Percentiles rank a stretch among this genome's conserved stretches.
phyloP scores from a whole-genome alignment of 495 filamentous ascomycete genomes.

The Penicillium angulare region DNA sequence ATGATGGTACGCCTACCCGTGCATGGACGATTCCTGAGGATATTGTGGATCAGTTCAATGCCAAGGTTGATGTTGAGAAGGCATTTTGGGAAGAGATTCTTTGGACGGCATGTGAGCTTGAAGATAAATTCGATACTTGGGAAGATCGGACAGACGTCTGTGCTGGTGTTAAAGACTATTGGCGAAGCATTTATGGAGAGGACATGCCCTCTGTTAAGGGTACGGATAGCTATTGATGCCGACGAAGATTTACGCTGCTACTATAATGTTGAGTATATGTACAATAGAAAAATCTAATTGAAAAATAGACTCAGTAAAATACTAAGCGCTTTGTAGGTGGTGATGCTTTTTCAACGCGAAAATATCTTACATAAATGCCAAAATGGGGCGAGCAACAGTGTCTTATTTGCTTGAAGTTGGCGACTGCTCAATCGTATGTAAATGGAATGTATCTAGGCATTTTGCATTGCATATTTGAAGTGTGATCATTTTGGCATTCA shows the following conservation, averaged over 20 bases:
- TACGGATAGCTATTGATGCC: background rate
- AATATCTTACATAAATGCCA: too few species aligned
- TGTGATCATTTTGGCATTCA: too few species aligned
- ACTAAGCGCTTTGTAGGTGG: too few species aligned
- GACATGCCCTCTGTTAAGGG: too few species aligned
- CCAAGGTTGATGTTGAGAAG: constrained; percentile 45
- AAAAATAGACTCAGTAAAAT: too few species aligned
- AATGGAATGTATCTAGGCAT: too few species aligned
- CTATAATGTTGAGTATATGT: background rate
- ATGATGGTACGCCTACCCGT: constrained; percentile 37
- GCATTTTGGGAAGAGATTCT: constrained; percentile 49
- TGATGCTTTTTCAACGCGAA: too few species aligned
- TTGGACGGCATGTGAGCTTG: constrained; percentile 47
- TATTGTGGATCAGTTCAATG: constrained; percentile 32
- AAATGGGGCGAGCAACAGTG: too few species aligned
- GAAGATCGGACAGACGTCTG: constrained; percentile 29
- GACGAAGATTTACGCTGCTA: background rate
- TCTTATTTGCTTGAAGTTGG: too few species aligned
- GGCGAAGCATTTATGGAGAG: constrained; percentile 21
- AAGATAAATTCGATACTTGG: constrained; percentile 40
- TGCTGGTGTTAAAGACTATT: constrained; percentile 21
- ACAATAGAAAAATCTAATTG: too few species aligned
- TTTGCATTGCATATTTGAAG: too few species aligned
- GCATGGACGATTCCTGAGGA: constrained; percentile 45
- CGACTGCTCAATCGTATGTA: too few species aligned